Conservation (phyloP, 257 asterid species). For the Gynochthodes officinalis region DNA sequence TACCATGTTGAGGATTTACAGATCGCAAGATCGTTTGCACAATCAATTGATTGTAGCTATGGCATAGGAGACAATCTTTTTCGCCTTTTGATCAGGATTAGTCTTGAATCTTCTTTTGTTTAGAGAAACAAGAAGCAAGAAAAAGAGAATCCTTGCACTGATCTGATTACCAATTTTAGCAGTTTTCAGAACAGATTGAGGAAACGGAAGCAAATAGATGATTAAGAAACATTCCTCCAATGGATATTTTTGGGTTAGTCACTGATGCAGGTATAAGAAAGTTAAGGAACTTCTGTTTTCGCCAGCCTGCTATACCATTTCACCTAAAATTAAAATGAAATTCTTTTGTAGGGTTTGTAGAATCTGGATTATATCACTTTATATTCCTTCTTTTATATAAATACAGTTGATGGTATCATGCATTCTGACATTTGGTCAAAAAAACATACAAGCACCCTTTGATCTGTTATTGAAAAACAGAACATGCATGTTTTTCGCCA, state of each 20-base stretch:
- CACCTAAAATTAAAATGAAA: no score
- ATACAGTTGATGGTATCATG: neutral
- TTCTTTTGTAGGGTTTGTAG: neutral
- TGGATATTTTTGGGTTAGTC: neutral
- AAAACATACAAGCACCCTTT: neutral
- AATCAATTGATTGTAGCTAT: no score
- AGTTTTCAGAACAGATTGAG: neutral
- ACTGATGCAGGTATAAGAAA: neutral
- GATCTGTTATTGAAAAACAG: neutral
- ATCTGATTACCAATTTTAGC: neutral
- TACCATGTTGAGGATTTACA: no score
- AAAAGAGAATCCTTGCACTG: no score
- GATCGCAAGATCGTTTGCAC: no score
- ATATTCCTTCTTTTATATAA: no score
- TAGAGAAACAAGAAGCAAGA: no score
- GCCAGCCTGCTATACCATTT: neutral
- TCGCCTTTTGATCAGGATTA: no score
- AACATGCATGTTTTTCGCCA: neutral
- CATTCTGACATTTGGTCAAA: neutral
- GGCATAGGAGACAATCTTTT: no score
- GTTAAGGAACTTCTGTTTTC: neutral
- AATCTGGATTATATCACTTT: neutral
- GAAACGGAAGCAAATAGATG: neutral
- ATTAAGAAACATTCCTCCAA: neutral
- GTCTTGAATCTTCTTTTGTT: no score